Evolutionary conservation across 352 stramenopile genomes (phyloP).

Genomic region (Phytophthora quininea): DNA sequence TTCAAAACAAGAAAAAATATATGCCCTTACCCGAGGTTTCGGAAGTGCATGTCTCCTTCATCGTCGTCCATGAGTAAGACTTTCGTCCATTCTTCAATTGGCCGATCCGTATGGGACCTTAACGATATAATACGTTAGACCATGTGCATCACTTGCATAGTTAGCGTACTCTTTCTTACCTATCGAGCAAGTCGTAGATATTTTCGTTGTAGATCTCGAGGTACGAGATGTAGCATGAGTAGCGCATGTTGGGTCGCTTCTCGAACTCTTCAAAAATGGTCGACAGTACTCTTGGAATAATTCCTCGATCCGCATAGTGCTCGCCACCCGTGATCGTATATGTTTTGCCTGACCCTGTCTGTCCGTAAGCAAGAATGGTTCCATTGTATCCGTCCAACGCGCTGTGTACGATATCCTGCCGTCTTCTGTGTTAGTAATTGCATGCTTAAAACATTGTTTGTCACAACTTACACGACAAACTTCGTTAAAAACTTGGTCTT

Average conservation of each 20-base stretch:
- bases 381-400: conserved; percentile 78
- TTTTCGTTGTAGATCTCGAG: conserved; percentile 98
- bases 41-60: conserved; percentile 82
- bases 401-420: conserved; percentile 71
- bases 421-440: too few relatives aligned
- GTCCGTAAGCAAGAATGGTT: conserved; percentile 75
- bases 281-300: conserved; percentile 94
- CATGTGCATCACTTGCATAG: not conserved
- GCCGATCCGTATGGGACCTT: conserved; percentile 72
- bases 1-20: not conserved
- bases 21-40: conserved; percentile 62
- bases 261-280: conserved; percentile 92
- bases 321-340: conserved; percentile 89
- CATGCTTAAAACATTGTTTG: too few relatives aligned
- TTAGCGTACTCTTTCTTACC: conserved; percentile 18
- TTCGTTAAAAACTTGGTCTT: conserved; percentile 75
- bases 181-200: conserved; percentile 93
- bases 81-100: conserved; percentile 85
- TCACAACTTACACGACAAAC: conserved; percentile 53
- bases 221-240: conserved; percentile 94
- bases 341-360: conserved; percentile 77
- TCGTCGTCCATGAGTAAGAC: conserved; percentile 80
- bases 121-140: not conserved
- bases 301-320: conserved; percentile 94
- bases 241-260: conserved; percentile 54